Percentiles rank a stretch among this genome's conserved stretches.
phyloP scores from a whole-genome alignment of 805 yeast genomes.

The Teunomyces tritomae region DNA sequence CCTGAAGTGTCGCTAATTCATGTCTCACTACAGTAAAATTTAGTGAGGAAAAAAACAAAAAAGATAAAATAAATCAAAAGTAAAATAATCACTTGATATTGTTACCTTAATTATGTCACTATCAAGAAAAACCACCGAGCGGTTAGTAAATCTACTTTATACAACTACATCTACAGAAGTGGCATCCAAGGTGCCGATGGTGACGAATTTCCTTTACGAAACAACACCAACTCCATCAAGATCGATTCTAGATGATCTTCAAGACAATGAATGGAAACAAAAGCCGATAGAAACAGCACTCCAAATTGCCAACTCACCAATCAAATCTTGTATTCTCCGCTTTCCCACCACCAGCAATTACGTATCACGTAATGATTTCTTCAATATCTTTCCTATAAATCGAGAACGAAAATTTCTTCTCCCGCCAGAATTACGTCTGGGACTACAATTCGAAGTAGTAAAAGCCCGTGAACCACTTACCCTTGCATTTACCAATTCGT shows the following conservation, averaged over 20 bases:
- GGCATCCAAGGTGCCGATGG: constrained; percentile 24
- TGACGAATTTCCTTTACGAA: constrained; percentile 25
- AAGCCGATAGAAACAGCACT: constrained; percentile 25
- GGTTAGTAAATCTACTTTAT: constrained; percentile 29
- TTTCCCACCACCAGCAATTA: constrained; percentile 39
- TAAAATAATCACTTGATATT: too few relatives aligned
- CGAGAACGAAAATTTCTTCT: constrained; percentile 29
- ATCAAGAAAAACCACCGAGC: constrained; percentile 14
- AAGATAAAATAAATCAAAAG: too few relatives aligned
- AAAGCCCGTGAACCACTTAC: constrained; percentile 49
- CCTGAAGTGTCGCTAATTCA: neutral
- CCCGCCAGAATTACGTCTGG: constrained; percentile 17
- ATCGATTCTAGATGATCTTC: constrained; percentile 27
- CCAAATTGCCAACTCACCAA: constrained; percentile 10
- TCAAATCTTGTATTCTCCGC: constrained; percentile 30
- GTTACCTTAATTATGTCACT: neutral
- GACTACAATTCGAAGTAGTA: constrained; percentile 39
- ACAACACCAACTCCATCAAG: constrained; percentile 1
- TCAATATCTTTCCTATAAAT: constrained; percentile 33
- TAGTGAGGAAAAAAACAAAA: neutral
- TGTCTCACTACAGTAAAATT: neutral
- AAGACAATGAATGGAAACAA: constrained; percentile 31
- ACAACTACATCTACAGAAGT: constrained; percentile 28
- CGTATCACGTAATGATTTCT: constrained; percentile 39
- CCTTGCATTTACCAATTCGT: constrained; percentile 45